Evolutionary conservation across 768 basidiomycete species (phyloP), one percentile per base, ranked within the genome.

Genomic region (Tricholomella constricta): DNA sequence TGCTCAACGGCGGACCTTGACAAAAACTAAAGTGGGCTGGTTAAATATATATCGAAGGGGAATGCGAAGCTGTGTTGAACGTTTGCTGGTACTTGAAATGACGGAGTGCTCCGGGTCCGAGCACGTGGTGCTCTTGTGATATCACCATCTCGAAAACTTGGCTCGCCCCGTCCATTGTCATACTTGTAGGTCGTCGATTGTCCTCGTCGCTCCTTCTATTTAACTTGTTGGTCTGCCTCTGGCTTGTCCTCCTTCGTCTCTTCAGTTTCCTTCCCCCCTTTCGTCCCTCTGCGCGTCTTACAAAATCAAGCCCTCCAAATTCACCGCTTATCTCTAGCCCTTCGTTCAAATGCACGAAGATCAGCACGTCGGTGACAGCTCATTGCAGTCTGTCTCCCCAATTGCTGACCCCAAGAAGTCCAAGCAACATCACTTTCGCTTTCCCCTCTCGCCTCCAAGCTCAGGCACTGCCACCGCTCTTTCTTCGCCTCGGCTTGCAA

Each of bases 361-460:
- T 56, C 60, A 57, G 17, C 40, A 55, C 51, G 47, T n/a, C 41
- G 35, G 43, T 54, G 48, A 43, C 34, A 48, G 48, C 41, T 38
- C 54, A 17, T 34, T 41, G 22, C n/a, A 37, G 23, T 36, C 54
- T 35, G 20, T 52, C 35, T 26, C 46, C 15, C 7, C 45, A 17
- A 19, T 27, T 23, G 49, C 22, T 42, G 67, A 71, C 44, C 50
- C 54, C 31, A 63, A 53, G 45, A 59, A 51, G 19, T 29, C 48
- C 10, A 65, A 55, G 54, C 61, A 69, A n/a, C 59, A 58, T 15
- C 62, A 59, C n/a, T 71, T 70, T 55, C 67, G 58, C 36, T 79
- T 78, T 54, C 78, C 78, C 1, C 68, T 76, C 40, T 78, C 79
- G n/a, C 78, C 79, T 26, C 72, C 79, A 8, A 74, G 69, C 50